These are phyloP conservation scores for Cicer bijugum DNA, from an alignment of 306 rosid genomes.

Conservation along the genomic window DNA sequence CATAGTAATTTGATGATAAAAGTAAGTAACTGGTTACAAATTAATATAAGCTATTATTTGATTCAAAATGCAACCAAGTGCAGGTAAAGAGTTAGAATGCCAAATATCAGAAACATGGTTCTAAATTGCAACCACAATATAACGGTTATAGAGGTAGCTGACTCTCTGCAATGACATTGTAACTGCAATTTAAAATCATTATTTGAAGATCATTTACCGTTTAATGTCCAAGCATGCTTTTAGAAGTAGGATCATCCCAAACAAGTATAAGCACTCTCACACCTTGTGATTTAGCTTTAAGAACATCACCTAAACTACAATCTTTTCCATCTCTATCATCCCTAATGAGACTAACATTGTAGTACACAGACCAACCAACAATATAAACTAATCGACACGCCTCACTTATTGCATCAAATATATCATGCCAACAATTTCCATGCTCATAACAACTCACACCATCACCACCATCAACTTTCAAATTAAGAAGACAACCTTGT, in stretches of 20 bases:
- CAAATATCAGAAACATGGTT: slow-evolving; percentile 1
- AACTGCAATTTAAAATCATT: neutral
- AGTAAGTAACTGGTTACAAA: slow-evolving; percentile 1
- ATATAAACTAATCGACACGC: slow-evolving; percentile 78
- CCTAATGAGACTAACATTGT: slow-evolving; percentile 70
- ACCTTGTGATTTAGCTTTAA: slow-evolving; percentile 80
- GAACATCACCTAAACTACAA: slow-evolving; percentile 72
- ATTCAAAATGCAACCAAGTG: slow-evolving; percentile 30
- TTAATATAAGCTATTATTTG: slow-evolving; percentile 25
- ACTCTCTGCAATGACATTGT: no score
- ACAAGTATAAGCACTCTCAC: slow-evolving; percentile 86
- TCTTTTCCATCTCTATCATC: slow-evolving; percentile 45
- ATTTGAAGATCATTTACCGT: slow-evolving; percentile 54
- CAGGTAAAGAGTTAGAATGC: neutral
- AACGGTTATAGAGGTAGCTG: no score
- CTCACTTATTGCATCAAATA: slow-evolving; percentile 67
- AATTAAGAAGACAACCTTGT: slow-evolving; percentile 59
- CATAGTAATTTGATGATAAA: slow-evolving; percentile 23
- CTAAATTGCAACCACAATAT: no score
- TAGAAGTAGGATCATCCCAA: slow-evolving; percentile 95
- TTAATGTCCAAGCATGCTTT: slow-evolving; percentile 65
- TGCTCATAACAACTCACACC: slow-evolving; percentile 55
- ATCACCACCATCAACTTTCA: slow-evolving; percentile 51
- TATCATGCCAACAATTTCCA: slow-evolving; percentile 73
- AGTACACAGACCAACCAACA: slow-evolving; percentile 89